Evolutionary conservation across 129 eudicot species (phyloP).

Genomic region (Ambrosia artemisiifolia): DNA sequence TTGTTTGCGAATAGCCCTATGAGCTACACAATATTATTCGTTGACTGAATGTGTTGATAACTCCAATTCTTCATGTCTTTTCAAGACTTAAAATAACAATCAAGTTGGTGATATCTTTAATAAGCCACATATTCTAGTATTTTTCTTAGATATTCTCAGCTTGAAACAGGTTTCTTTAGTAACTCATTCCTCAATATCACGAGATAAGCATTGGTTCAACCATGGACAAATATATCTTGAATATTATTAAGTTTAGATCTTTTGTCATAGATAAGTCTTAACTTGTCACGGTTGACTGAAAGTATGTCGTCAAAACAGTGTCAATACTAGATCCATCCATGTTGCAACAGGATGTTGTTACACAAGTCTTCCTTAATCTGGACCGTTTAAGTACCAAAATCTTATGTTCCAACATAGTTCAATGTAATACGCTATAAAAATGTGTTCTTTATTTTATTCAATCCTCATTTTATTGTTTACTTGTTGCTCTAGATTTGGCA

Average conservation of each 20-base stretch:
- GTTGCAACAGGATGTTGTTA: slow-evolving; percentile 1
- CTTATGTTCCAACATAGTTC: background rate
- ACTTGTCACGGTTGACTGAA: background rate
- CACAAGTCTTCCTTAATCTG: background rate
- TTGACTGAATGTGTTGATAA: background rate
- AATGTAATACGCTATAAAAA: background rate
- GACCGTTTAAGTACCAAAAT: background rate
- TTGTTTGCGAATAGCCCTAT: background rate
- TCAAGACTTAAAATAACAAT: background rate
- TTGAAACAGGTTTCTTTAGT: background rate
- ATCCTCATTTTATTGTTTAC: background rate
- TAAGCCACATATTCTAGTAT: background rate
- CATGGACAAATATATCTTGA: background rate
- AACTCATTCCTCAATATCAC: background rate
- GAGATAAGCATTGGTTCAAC: background rate
- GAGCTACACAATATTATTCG: background rate
- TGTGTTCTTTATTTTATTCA: background rate
- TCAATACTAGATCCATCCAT: background rate
- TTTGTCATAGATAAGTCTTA: background rate
- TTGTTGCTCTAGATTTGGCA: slow-evolving; percentile 41
- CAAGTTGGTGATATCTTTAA: background rate
- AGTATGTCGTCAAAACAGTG: background rate
- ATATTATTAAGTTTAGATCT: background rate
- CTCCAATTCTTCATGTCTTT: background rate
- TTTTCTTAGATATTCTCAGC: background rate